phyloP scores from a whole-genome alignment of 2,329 filamentous ascomycete species.

The Botrytis deweyae region DNA sequence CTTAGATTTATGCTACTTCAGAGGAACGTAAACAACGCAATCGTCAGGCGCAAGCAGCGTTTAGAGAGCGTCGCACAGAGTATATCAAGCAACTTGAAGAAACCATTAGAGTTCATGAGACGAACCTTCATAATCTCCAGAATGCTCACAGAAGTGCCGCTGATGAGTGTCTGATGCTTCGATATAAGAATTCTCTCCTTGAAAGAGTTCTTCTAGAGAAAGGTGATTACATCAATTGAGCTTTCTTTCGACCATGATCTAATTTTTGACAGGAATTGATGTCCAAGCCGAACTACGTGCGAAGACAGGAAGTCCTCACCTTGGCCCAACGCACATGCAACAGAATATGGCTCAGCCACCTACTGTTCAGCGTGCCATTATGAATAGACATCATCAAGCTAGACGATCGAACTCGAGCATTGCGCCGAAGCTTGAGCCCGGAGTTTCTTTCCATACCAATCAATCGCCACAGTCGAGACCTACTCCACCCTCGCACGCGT shows the following conservation, averaged over 20 bases:
- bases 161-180: conserved; percentile 96
- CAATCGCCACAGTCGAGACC: conserved; percentile 72
- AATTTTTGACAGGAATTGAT: conserved; percentile 70
- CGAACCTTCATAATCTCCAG: conserved; percentile 87
- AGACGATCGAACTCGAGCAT: conserved; percentile 72
- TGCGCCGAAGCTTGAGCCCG: conserved; percentile 69
- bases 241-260: conserved; percentile 15
- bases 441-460: conserved; percentile 38
- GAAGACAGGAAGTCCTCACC: conserved; percentile 84
- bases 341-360: conserved; percentile 71
- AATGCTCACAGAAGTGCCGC: conserved; percentile 91
- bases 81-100: conserved; percentile 99
- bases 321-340: conserved; percentile 66
- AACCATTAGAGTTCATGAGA: conserved; percentile 95
- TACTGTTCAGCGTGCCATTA: conserved; percentile 75
- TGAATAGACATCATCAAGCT: conserved; percentile 72
- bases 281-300: conserved; percentile 92
- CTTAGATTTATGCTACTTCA: conserved; percentile 94
- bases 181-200: conserved; percentile 96
- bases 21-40: conserved; percentile 98
- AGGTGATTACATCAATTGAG: conserved; percentile 52
- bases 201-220: conserved; percentile 96
- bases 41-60: conserved; percentile 93
- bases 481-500: conserved; percentile 76
- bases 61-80: conserved; percentile 93